These are phyloP conservation scores for Westerdykella ornata DNA, from an alignment of 2,329 filamentous ascomycete genomes.

Conservation along the genomic window DNA sequence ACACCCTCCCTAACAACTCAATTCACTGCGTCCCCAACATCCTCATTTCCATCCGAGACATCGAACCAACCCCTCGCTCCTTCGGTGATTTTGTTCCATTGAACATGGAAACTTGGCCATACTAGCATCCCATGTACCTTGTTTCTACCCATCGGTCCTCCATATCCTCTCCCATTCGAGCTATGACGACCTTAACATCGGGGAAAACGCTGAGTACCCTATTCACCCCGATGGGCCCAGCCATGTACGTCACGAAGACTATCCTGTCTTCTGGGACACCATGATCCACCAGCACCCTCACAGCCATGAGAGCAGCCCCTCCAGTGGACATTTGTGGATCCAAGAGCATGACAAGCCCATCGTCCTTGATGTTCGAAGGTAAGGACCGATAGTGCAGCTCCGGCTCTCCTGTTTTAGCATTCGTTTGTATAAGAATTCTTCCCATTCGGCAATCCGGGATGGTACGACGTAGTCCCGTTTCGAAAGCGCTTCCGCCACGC, in stretches of 20 bases:
- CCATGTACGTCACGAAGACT: constrained; percentile 87
- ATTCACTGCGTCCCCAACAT: constrained; percentile 43
- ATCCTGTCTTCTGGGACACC: constrained; percentile 79
- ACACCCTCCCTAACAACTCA: constrained; percentile 40
- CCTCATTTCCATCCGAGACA: constrained; percentile 47
- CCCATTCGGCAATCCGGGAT: constrained; percentile 90
- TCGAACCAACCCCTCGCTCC: constrained; percentile 50
- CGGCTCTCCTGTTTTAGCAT: constrained; percentile 63
- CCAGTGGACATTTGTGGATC: constrained; percentile 95
- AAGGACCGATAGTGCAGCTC: constrained; percentile 87
- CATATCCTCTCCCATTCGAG: constrained; percentile 70
- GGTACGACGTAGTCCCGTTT: constrained; percentile 79
- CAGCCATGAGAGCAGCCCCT: constrained; percentile 82
- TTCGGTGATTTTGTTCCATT: constrained; percentile 20
- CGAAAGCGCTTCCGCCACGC: constrained; percentile 80
- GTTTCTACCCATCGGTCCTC: constrained; percentile 87
- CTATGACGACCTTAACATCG: constrained; percentile 77
- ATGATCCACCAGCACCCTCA: constrained; percentile 91
- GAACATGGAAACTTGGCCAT: too few species aligned
- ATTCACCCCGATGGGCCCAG: constrained; percentile 76
- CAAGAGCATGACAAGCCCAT: constrained; percentile 76
- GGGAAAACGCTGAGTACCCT: constrained; percentile 84
- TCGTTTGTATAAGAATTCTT: constrained; percentile 84
- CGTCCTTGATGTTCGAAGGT: constrained; percentile 60
- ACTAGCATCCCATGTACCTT: constrained; percentile 78